Percentiles rank a stretch among this genome's conserved stretches.
Conservation (phyloP, 805 yeast species). For the Metschnikowia koreensis region DNA sequence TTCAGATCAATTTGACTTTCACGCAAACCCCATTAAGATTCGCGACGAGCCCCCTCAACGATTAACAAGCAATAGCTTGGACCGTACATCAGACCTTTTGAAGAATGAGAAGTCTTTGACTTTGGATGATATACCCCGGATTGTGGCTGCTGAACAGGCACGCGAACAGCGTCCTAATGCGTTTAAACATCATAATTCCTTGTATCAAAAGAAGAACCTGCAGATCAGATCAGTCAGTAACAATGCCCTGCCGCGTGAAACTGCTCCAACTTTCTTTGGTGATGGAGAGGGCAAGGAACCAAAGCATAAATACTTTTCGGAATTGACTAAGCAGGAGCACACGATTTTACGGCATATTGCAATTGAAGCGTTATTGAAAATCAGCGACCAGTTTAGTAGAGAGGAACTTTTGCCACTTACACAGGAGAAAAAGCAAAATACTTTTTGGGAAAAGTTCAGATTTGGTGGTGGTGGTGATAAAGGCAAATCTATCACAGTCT, state of each 20-base stretch:
- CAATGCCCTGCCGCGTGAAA: conserved; percentile 10
- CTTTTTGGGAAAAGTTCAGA: conserved; percentile 55
- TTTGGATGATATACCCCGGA: conserved; percentile 93
- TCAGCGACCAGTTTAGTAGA: conserved; percentile 24
- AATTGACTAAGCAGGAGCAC: conserved; percentile 57
- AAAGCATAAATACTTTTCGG: conserved; percentile 54
- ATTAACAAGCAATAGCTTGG: conserved; percentile 39
- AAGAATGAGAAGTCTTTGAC: conserved; percentile 84
- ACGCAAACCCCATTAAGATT: conserved; percentile 27
- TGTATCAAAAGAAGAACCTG: conserved; percentile 34
- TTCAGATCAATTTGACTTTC: conserved; percentile 27
- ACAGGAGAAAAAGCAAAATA: conserved; percentile 41
- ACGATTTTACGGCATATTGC: conserved; percentile 58
- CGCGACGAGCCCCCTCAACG: conserved; percentile 38
- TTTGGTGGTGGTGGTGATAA: conserved; percentile 30
- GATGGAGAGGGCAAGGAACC: neutral
- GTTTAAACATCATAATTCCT: conserved; percentile 68
- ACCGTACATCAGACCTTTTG: conserved; percentile 66
- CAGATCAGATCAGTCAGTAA: conserved; percentile 22
- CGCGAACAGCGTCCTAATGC: conserved; percentile 92
- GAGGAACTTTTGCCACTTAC: conserved; percentile 41
- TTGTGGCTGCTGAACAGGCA: conserved; percentile 96
- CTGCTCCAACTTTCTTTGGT: conserved; percentile 5
- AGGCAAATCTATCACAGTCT: conserved; percentile 46
- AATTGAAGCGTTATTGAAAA: conserved; percentile 47